These are phyloP conservation scores for Fusarium beomiforme DNA, from an alignment of 2,329 filamentous ascomycete species.

Conservation along the genomic window DNA sequence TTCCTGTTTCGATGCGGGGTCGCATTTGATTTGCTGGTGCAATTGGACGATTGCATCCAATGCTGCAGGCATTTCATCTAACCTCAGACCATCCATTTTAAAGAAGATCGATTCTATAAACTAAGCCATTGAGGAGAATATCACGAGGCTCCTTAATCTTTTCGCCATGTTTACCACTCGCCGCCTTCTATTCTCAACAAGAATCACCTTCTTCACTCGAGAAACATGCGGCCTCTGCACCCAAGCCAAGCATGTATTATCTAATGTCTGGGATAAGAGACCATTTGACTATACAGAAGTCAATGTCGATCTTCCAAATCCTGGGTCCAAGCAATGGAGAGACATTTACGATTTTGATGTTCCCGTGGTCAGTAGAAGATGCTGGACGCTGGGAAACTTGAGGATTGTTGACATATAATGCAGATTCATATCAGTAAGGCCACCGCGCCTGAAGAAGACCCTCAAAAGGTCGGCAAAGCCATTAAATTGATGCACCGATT, in stretches of 20 bases:
- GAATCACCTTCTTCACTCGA: conserved; percentile 81
- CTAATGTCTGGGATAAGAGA: conserved; percentile 71
- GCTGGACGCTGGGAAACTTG: neutral
- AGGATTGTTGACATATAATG: neutral
- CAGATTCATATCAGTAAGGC: conserved; percentile 72
- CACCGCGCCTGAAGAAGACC: conserved; percentile 59
- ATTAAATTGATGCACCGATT: conserved; percentile 84
- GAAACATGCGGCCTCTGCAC: conserved; percentile 76
- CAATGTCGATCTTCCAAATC: conserved; percentile 76
- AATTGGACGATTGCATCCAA: conserved; percentile 12
- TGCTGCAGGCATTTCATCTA: neutral
- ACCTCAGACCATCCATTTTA: conserved; percentile 29
- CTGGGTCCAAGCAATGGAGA: conserved; percentile 72
- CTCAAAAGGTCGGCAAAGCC: conserved; percentile 66
- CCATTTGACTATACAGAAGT: conserved; percentile 77
- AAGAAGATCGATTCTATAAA: neutral
- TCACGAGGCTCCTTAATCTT: neutral
- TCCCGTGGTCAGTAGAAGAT: conserved; percentile 69
- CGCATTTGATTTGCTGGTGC: neutral
- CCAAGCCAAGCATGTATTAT: conserved; percentile 74
- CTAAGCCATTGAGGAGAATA: neutral
- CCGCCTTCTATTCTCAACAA: conserved; percentile 63
- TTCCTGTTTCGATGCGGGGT: conserved; percentile 49
- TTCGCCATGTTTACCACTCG: conserved; percentile 61
- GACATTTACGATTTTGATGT: conserved; percentile 84